Base-by-base conservation (phyloP, 768 basidiomycete genomes). In the Podaxis sp. region DNA sequence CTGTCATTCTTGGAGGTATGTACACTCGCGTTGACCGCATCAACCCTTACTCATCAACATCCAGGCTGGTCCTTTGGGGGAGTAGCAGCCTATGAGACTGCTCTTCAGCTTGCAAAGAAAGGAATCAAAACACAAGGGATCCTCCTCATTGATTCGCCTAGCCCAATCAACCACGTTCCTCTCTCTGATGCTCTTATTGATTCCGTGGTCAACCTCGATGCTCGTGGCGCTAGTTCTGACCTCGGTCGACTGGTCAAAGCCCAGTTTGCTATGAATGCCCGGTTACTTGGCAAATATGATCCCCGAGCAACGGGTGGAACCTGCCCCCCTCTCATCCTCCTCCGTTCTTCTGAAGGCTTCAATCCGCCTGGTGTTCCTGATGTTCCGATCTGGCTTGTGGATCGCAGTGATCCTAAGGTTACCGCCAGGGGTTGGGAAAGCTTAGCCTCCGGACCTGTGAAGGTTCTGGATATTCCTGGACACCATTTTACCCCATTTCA, bases 1-100 rank as follows among this genome's bases (percentile, higher is more conserved):
- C 78, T 3, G 66, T 88, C 13, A 70, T 88, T 0, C 68, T 90
- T 2, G 88, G 89, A 71, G 89, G 89, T 87, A 64, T 58, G 78
- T 67, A 33, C 48, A n/a, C 54, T 15, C 48, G 22, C 33, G 37
- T 40, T 30, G 10, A 28, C 15, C 28, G 3, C 30, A 28, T 22
- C 37, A 4, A 1, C 22, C 38, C 40, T 62, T n/a, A 60, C 40
- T 24, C 20, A 59, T 1, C 12, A 26, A 13, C 11, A 10, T 8
- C 24, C 13, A 91, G 90, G 90, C 0, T 92, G 89, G 89, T 92
- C 90, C 2, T 89, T 92, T 65, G 90, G 90, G 12, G 90, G 89
- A 1, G 84, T 90, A 3, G 83, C 84, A 0, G 88, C 90, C 0
- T 90, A 84, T 66, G 90, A 90, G 67, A 74, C 84, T 2, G 83